These are phyloP conservation scores for Cercospora beticola DNA, from an alignment of 2,329 filamentous ascomycete species.

Conservation along the genomic window DNA sequence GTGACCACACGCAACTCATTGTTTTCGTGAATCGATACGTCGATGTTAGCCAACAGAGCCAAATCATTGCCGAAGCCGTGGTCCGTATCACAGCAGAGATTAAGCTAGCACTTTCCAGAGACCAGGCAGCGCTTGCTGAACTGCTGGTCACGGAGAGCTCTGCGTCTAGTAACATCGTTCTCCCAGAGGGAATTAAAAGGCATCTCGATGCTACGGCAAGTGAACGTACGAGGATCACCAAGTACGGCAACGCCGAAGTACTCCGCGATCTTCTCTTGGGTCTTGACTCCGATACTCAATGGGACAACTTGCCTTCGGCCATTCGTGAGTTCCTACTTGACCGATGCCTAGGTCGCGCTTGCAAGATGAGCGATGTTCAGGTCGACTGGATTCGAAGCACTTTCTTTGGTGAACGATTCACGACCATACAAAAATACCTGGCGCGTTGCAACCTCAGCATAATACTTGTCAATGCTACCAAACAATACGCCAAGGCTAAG, in stretches of 20 bases:
- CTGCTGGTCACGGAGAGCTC: not conserved
- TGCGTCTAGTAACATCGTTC: not conserved
- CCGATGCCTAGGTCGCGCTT: not conserved
- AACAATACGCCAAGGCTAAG: constrained; percentile 4
- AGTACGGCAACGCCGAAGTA: constrained; percentile 26
- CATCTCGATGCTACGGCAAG: not conserved
- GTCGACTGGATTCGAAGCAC: constrained; percentile 2
- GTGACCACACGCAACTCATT: constrained; percentile 22
- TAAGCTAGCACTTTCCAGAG: not conserved
- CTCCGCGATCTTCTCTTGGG: constrained; percentile 47
- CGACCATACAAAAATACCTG: constrained; percentile 1
- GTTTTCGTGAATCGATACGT: constrained; percentile 17
- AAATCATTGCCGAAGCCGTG: constrained; percentile 36
- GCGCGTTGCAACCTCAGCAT: constrained; percentile 6
- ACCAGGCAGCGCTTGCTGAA: constrained; percentile 6
- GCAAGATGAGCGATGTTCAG: not conserved
- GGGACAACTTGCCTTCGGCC: constrained; percentile 51
- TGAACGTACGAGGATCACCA: constrained; percentile 3
- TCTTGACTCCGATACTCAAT: constrained; percentile 51
- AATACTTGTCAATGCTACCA: not conserved
- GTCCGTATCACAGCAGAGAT: not conserved
- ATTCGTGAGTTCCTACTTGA: constrained; percentile 50
- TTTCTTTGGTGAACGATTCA: constrained; percentile 7
- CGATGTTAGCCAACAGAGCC: not conserved
- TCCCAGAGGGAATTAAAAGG: not conserved